These are phyloP conservation scores for Cadophora sp. DNA, from an alignment of 2,329 filamentous ascomycete genomes.

Conservation along the genomic window DNA sequence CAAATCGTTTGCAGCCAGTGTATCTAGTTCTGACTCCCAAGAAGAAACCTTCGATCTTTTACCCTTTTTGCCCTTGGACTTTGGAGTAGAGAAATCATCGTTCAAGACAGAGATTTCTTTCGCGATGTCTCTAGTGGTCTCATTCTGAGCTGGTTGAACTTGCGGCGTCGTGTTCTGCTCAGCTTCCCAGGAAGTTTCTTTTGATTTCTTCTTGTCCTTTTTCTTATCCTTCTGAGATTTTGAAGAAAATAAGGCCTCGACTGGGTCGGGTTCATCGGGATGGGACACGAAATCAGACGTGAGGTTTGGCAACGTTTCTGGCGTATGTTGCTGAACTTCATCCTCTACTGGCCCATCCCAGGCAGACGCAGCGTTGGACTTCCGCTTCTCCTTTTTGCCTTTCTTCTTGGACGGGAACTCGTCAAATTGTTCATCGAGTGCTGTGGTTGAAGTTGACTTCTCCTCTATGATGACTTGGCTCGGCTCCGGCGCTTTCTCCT, in stretches of 20 bases:
- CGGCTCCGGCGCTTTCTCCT: neutral
- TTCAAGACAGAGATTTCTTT: neutral
- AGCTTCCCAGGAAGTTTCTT: constrained; percentile 24
- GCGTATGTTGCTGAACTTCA: neutral
- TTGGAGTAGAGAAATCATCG: constrained; percentile 13
- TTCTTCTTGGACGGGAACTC: constrained; percentile 20
- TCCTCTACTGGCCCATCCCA: constrained; percentile 8
- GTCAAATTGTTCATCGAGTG: constrained; percentile 10
- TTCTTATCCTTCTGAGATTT: constrained; percentile 51
- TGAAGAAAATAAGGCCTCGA: constrained; percentile 25
- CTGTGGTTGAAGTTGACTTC: neutral
- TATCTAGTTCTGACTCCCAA: constrained; percentile 8
- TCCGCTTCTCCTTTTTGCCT: constrained; percentile 42
- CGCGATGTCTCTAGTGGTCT: neutral
- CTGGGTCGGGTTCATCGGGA: constrained; percentile 19
- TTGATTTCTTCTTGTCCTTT: constrained; percentile 44
- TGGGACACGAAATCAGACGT: neutral
- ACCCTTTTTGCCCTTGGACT: constrained; percentile 9
- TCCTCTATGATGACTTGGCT: neutral
- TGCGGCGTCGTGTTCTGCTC: constrained; percentile 15
- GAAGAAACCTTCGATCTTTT: constrained; percentile 18
- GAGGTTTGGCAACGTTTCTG: neutral
- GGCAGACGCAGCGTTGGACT: constrained; percentile 14
- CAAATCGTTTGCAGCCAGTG: neutral
- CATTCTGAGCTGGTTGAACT: neutral